Conservation (phyloP, 2,329 filamentous ascomycete species). For the Talaromyces sp. region DNA sequence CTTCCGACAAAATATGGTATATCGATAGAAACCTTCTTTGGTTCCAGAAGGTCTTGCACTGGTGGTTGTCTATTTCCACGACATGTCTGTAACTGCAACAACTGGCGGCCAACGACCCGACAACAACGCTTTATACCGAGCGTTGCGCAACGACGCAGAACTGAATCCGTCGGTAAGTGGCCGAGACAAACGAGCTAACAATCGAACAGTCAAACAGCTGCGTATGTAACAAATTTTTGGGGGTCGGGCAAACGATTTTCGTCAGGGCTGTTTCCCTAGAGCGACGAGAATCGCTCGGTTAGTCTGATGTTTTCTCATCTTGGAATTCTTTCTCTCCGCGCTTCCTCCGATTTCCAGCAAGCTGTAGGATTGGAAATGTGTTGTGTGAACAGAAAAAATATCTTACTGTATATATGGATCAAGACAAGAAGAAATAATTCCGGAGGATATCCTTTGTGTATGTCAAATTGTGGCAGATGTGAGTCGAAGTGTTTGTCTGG, state of each 20-base stretch:
- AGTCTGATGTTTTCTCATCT: constrained; percentile 10
- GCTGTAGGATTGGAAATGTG: background rate
- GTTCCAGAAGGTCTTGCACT: background rate
- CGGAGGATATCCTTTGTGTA: background rate
- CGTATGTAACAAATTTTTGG: background rate
- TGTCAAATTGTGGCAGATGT: background rate
- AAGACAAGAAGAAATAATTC: background rate
- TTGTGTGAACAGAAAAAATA: background rate
- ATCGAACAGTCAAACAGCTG: background rate
- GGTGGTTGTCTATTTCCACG: background rate
- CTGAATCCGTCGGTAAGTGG: background rate
- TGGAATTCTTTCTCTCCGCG: constrained; percentile 3
- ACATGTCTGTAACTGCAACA: background rate
- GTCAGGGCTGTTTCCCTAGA: constrained; percentile 3
- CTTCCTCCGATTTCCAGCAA: background rate
- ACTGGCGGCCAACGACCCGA: background rate
- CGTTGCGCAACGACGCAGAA: constrained; percentile 7
- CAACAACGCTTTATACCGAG: background rate
- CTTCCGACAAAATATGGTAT: background rate
- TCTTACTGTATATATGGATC: constrained; percentile 1
- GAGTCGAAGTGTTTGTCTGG: background rate
- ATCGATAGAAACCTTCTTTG: background rate
- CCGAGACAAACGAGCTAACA: constrained; percentile 1
- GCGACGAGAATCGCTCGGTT: background rate
- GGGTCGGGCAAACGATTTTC: background rate